Evolutionary conservation across 495 filamentous ascomycete species (phyloP).

Genomic region (Chaetomium fimeti): DNA sequence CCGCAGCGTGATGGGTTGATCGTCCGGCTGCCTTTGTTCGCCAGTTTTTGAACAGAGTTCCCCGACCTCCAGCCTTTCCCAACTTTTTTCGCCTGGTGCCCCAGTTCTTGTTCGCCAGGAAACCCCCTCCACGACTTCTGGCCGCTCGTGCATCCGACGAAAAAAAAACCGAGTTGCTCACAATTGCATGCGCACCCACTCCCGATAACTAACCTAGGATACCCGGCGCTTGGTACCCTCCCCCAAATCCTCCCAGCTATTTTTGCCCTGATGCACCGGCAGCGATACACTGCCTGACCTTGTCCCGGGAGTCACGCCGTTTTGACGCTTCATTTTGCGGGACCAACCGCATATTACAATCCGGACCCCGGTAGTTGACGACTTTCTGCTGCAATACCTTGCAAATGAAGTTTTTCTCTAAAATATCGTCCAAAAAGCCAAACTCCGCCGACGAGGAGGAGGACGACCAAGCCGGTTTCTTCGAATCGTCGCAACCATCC

Average conservation of each 20-base stretch:
- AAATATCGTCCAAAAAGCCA: constrained; percentile 54
- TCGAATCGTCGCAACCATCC: constrained; percentile 30
- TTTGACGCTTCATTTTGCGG: constrained; percentile 23
- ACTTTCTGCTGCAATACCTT: constrained; percentile 22
- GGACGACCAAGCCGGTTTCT: constrained; percentile 42
- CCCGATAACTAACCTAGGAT: constrained; percentile 18
- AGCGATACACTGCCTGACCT: constrained; percentile 37
- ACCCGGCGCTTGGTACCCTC: constrained; percentile 30
- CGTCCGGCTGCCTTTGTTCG: constrained; percentile 21
- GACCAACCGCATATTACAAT: constrained; percentile 34
- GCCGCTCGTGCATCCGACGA: constrained; percentile 8
- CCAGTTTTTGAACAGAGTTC: constrained; percentile 20
- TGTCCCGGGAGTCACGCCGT: constrained; percentile 33
- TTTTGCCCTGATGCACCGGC: constrained; percentile 35
- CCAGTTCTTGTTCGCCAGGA: constrained; percentile 10
- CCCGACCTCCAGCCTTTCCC: constrained; percentile 25
- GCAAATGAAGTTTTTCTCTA: constrained; percentile 57
- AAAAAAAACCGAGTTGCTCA: constrained; percentile 5
- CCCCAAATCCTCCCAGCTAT: constrained; percentile 19
- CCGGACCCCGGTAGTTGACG: constrained; percentile 23
- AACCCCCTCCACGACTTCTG: constrained; percentile 15
- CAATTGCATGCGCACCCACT: constrained; percentile 23
- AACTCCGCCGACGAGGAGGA: constrained; percentile 47
- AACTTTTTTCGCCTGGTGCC: constrained; percentile 7
- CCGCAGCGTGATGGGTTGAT: constrained; percentile 24